Base-by-base conservation (phyloP, 306 rosid genomes). In the Malus orientalis region DNA sequence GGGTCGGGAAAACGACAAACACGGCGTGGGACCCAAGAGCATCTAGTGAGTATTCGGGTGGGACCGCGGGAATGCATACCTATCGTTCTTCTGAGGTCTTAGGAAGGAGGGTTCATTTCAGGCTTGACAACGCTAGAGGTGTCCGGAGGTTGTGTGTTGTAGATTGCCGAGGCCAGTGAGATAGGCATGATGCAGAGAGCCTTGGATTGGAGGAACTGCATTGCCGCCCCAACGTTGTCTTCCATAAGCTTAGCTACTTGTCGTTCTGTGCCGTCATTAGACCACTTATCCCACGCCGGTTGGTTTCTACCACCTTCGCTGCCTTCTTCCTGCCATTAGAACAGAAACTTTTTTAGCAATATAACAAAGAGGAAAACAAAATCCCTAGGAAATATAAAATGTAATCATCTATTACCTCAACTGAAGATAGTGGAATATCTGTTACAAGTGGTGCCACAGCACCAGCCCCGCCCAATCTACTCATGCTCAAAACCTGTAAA, bases 401-500 rank as follows among this genome's bases (percentile, higher is more conserved):
- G 0, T 60, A 57, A 30, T 51, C 73, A 55, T 79, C 74, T 74
- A 80, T 76, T 79, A 93, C 98, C 98, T 93, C 94, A 42, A 91
- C 91, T 20, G 98, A 91, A 29, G 96, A 90, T 87, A 91, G 87
- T 84, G 97, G 96, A 78, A 91, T 87, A 68, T 93, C 98, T 33
- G 94, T 91, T 82, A 91, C 97, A 61, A 91, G 91, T 81, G 97
- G 98, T 33, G 97, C 98, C 65, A 93, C 98, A 13, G 98, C 98
- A 81, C 97, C 97, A 55, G 97, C 97, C 85, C 98, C 98, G 32
- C 98, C 97, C 88, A 93, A 80, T 87, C 98, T 86, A 80, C 98
- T 93, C 97, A 93, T 90, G 93, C 98, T 93, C 86, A 93, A 84
- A 84, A 93, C 98, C 98, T 93, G 88, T 76, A 85, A 79, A 78